These are phyloP conservation scores for Mortierella sp. DNA, from an alignment of 371 early-diverging fungal species.

Conservation along the genomic window DNA sequence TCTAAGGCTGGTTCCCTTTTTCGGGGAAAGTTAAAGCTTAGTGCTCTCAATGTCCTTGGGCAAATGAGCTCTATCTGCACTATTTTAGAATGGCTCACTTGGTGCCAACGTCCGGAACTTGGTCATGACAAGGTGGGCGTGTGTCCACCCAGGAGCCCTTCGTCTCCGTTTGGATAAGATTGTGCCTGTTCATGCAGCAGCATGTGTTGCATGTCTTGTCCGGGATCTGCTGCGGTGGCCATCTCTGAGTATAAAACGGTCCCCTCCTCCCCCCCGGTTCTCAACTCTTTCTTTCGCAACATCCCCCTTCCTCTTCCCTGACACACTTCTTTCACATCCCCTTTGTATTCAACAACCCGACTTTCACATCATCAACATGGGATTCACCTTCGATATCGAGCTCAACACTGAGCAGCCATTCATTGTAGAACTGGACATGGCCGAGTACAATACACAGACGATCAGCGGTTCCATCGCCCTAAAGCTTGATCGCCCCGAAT, in stretches of 20 bases:
- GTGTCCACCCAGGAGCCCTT: too few relatives aligned
- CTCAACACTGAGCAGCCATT: slow-evolving; percentile 52
- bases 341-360: slow-evolving; percentile 1
- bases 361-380: slow-evolving; percentile 16
- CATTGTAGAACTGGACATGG: slow-evolving; percentile 43
- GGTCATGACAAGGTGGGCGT: too few relatives aligned
- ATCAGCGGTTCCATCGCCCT: slow-evolving; percentile 38
- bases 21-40: too few relatives aligned
- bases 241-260: background rate
- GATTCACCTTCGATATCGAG: slow-evolving; percentile 48
- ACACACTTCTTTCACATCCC: background rate
- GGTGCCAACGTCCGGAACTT: too few relatives aligned
- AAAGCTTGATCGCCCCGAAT: slow-evolving; percentile 27
- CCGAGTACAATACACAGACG: slow-evolving; percentile 19
- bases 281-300: slow-evolving; percentile 1
- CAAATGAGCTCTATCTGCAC: too few relatives aligned
- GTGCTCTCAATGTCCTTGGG: too few relatives aligned
- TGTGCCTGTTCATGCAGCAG: too few relatives aligned
- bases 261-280: background rate
- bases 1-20: too few relatives aligned
- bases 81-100: background rate
- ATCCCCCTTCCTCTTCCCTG: background rate
- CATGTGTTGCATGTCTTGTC: too few relatives aligned
- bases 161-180: too few relatives aligned
- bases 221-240: background rate